phyloP scores from a whole-genome alignment of 2,329 filamentous ascomycete species.

The Alternaria arbusti region DNA sequence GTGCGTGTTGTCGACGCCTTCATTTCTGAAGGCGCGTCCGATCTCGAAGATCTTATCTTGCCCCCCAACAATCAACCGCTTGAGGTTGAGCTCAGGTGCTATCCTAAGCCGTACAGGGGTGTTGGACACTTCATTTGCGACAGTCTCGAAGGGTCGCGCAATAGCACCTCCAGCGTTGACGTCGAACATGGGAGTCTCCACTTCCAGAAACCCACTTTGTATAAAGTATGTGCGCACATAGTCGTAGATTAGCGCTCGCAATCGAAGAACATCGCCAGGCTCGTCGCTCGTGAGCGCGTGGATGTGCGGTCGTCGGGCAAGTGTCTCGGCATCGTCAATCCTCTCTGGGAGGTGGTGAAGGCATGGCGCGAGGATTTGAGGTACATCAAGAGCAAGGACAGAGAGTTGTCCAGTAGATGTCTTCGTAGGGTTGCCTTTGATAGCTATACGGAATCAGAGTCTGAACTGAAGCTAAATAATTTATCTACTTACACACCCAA shows the following conservation, averaged over 20 bases:
- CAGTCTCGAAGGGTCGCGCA: constrained; percentile 84
- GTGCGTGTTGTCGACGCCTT: constrained; percentile 75
- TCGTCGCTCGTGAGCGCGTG: constrained; percentile 80
- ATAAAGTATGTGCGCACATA: constrained; percentile 77
- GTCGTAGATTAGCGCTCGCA: constrained; percentile 77
- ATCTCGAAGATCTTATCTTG: constrained; percentile 92
- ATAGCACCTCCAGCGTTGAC: constrained; percentile 84
- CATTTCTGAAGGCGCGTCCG: constrained; percentile 89
- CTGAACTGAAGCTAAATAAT: neutral
- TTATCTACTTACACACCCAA: constrained; percentile 71
- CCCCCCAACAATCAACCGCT: constrained; percentile 86
- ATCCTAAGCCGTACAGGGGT: constrained; percentile 80
- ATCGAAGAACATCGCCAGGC: constrained; percentile 71
- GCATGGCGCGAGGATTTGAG: constrained; percentile 75
- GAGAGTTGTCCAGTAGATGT: constrained; percentile 79
- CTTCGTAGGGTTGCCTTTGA: constrained; percentile 72
- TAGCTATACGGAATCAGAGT: constrained; percentile 52
- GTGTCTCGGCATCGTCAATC: constrained; percentile 73
- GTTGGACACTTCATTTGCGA: constrained; percentile 75
- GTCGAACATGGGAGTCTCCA: constrained; percentile 88
- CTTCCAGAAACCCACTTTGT: constrained; percentile 77
- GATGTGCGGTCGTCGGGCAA: constrained; percentile 79
- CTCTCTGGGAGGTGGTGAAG: constrained; percentile 78
- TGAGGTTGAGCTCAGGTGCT: constrained; percentile 94
- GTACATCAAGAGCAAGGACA: constrained; percentile 70